Conservation (phyloP, 371 early-diverging fungal genomes). For the Parasitella parasitica region DNA sequence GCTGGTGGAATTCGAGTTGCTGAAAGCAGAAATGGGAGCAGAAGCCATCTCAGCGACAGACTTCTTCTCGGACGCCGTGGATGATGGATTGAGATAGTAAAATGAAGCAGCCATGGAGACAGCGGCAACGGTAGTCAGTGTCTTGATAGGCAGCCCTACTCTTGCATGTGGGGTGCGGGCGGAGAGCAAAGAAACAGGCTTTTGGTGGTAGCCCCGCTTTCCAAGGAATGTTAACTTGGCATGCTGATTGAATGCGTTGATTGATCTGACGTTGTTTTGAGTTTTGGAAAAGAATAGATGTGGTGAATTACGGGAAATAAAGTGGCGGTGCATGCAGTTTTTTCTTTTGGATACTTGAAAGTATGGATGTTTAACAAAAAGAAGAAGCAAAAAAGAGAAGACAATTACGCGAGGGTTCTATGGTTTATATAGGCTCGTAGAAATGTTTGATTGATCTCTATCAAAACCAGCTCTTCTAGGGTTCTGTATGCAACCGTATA, state of each 20-base stretch:
- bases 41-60: background rate
- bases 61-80: background rate
- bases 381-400: background rate
- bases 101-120: constrained; percentile 3
- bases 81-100: background rate
- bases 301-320: constrained; percentile 9
- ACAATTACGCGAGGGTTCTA: background rate
- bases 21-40: constrained; percentile 34
- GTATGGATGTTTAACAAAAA: background rate
- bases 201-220: background rate
- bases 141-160: background rate
- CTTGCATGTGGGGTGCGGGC: background rate
- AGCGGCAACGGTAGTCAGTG: background rate
- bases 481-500: background rate
- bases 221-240: constrained; percentile 2
- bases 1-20: constrained; percentile 23
- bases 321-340: constrained; percentile 13
- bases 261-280: background rate
- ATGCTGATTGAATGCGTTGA: background rate
- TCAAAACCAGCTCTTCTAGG: background rate
- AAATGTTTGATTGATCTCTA: background rate
- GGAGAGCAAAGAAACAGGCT: background rate
- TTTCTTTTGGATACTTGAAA: background rate
- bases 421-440: constrained; percentile 1
- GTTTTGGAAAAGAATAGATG: background rate